These are phyloP conservation scores for Panicum virgatum DNA, from an alignment of 202 grass and related monocot species.

Conservation along the genomic window DNA sequence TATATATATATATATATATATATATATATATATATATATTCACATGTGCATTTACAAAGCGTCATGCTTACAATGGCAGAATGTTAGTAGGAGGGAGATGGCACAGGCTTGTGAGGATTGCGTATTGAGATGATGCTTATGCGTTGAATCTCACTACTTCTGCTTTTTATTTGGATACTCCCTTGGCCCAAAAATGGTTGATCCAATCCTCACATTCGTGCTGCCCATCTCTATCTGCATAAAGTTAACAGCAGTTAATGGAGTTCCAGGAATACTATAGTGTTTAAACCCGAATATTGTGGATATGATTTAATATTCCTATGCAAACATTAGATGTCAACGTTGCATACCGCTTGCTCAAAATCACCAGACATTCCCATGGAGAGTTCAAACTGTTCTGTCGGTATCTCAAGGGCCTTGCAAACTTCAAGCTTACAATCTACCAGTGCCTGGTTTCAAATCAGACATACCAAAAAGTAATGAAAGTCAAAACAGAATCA, in stretches of 20 bases:
- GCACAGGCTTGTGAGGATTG: not conserved
- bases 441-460: constrained; percentile 48
- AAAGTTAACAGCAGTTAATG: not conserved
- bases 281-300: not conserved
- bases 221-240: constrained; percentile 76
- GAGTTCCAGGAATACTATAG: not conserved
- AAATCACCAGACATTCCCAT: constrained; percentile 97
- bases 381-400: constrained; percentile 75
- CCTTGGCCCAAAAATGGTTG: constrained; percentile 84
- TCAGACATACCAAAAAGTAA: not conserved
- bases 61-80: not conserved
- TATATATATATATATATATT: too few species aligned
- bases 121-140: not conserved
- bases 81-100: not conserved
- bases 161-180: constrained; percentile 74
- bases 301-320: not conserved
- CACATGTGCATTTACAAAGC: constrained; percentile 1
- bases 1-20: too few species aligned
- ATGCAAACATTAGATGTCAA: not conserved
- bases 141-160: not conserved
- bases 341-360: constrained; percentile 72
- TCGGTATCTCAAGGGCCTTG: constrained; percentile 56
- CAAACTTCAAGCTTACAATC: constrained; percentile 65
- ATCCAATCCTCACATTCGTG: constrained; percentile 81
- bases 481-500: not conserved